A percentile compares a stretch with the other conserved stretches of the same genome.
These are phyloP conservation scores for Mycocentrospora acerina DNA, from an alignment of 2,329 filamentous ascomycete species.

Conservation along the genomic window DNA sequence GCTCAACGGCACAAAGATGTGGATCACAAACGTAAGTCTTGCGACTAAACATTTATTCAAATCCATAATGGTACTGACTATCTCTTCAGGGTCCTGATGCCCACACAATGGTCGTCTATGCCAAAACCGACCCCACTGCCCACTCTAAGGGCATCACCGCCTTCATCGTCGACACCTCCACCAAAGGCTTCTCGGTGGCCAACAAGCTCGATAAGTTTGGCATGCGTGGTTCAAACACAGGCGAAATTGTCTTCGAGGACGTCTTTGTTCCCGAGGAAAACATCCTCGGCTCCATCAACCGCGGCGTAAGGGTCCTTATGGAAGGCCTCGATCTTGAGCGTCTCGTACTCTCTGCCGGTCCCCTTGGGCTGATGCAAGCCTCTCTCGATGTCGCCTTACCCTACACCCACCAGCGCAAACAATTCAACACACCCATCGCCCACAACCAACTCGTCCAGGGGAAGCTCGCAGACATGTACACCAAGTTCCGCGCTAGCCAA, in stretches of 20 bases:
- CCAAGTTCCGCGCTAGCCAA: conserved; percentile 79
- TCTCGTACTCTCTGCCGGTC: conserved; percentile 86
- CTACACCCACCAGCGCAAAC: conserved; percentile 83
- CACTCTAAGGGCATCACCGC: conserved; percentile 91
- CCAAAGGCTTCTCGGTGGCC: conserved; percentile 78
- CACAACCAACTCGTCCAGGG: conserved; percentile 93
- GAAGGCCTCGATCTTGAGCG: conserved; percentile 93
- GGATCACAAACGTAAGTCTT: conserved; percentile 85
- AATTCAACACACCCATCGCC: conserved; percentile 84
- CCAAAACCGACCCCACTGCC: conserved; percentile 81
- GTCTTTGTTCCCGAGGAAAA: conserved; percentile 87
- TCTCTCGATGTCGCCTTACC: conserved; percentile 82
- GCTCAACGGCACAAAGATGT: conserved; percentile 94
- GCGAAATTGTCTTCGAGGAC: conserved; percentile 85
- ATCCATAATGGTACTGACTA: not conserved
- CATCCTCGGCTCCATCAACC: conserved; percentile 76
- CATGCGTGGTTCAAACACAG: conserved; percentile 96
- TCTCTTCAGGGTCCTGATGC: conserved; percentile 72
- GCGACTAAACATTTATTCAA: not conserved
- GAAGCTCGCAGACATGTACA: conserved; percentile 96
- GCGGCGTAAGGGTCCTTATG: conserved; percentile 89
- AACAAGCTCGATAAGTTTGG: conserved; percentile 96
- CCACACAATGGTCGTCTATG: conserved; percentile 92
- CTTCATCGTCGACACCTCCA: conserved; percentile 76
- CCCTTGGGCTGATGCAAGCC: conserved; percentile 92